These are phyloP conservation scores for Eimeria maxima DNA, from an alignment of 169 alveolate genomes.

Conservation along the genomic window DNA sequence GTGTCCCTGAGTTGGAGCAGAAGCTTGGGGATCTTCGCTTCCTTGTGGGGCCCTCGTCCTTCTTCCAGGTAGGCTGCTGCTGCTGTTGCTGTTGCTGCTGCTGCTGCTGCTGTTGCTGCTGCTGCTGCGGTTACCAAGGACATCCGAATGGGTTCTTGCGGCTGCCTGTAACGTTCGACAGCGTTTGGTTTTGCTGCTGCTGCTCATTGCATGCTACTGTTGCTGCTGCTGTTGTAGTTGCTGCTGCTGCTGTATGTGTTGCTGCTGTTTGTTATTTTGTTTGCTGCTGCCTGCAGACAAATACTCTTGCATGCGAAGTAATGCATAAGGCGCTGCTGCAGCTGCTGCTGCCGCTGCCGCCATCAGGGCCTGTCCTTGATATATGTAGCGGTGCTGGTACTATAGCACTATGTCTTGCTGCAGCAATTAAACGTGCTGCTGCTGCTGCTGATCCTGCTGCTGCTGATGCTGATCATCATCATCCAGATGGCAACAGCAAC, in stretches of 20 bases:
- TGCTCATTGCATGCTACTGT: not conserved
- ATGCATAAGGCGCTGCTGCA: constrained; percentile 71
- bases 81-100: not conserved
- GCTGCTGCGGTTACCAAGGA: not conserved
- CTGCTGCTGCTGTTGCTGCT: not conserved
- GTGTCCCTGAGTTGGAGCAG: not conserved
- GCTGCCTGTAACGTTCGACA: not conserved
- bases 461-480: not conserved
- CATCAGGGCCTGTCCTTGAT: constrained; percentile 73
- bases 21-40: constrained; percentile 7
- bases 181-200: not conserved
- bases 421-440: constrained; percentile 39
- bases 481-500: not conserved
- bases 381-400: constrained; percentile 87
- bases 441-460: not conserved
- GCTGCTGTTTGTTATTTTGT: not conserved
- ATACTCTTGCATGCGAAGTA: constrained; percentile 80
- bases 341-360: constrained; percentile 63
- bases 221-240: too few species aligned
- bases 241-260: too few species aligned
- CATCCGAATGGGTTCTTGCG: not conserved
- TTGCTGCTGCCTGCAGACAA: constrained; percentile 84
- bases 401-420: constrained; percentile 83
- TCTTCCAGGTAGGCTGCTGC: constrained; percentile 18
- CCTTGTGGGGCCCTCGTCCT: constrained; percentile 44